A percentile compares a stretch with the other conserved stretches of the same genome.
Evolutionary conservation across 2,329 filamentous ascomycete species (phyloP).

Genomic region (Phaeoacremonium minimum): DNA sequence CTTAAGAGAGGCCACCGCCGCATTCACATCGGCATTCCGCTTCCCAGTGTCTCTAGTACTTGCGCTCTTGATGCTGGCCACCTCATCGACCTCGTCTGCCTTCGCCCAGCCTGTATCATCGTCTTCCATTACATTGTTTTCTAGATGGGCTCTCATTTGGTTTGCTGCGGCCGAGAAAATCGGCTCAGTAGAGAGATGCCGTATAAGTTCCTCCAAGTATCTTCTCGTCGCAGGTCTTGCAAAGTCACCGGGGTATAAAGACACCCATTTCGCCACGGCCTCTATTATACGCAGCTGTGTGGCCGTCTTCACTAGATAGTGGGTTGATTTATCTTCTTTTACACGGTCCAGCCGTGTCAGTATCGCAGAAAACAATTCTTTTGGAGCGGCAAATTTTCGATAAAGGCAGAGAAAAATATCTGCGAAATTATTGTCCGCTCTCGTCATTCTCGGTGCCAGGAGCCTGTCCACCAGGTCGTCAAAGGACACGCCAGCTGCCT

Average conservation of each 20-base stretch:
- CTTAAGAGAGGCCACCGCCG: slow-evolving; percentile 42
- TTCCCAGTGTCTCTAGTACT: slow-evolving; percentile 16
- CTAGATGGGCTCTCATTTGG: slow-evolving; percentile 77
- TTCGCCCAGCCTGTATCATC: slow-evolving; percentile 94
- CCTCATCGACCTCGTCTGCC: slow-evolving; percentile 50
- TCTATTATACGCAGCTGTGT: slow-evolving; percentile 80
- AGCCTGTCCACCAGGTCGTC: slow-evolving; percentile 84
- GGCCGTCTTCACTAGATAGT: slow-evolving; percentile 72
- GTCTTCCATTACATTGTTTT: slow-evolving; percentile 70
- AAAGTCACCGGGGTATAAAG: slow-evolving; percentile 89
- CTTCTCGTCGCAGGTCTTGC: slow-evolving; percentile 70
- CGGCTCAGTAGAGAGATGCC: slow-evolving; percentile 67
- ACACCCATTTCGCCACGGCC: slow-evolving; percentile 84
- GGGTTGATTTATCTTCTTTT: slow-evolving; percentile 60
- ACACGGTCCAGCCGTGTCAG: slow-evolving; percentile 70
- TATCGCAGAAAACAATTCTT: slow-evolving; percentile 72
- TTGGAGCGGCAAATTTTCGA: slow-evolving; percentile 84
- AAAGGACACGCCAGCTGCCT: slow-evolving; percentile 50
- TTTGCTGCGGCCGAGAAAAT: slow-evolving; percentile 82
- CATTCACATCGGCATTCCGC: slow-evolving; percentile 28
- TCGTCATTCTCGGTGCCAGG: slow-evolving; percentile 74
- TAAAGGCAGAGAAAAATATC: slow-evolving; percentile 90
- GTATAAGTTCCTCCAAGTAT: slow-evolving; percentile 71
- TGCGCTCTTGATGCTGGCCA: slow-evolving; percentile 20
- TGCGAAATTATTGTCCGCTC: slow-evolving; percentile 82